phyloP scores from a whole-genome alignment of 2,329 filamentous ascomycete genomes.

The Aureobasidium vineae region DNA sequence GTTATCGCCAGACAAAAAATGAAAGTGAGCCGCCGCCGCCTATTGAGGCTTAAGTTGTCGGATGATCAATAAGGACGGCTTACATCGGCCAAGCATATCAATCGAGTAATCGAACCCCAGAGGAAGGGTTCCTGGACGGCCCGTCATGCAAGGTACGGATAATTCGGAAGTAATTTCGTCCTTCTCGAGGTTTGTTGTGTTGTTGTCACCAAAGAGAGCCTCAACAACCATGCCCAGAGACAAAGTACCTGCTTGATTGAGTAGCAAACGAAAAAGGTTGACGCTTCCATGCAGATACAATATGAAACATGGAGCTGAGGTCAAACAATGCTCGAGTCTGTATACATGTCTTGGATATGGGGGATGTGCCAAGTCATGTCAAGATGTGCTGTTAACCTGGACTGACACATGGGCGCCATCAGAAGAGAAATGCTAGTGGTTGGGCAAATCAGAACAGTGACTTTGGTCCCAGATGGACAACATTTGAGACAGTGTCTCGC shows the following conservation, averaged over 20 bases:
- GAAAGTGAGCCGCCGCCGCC: background rate
- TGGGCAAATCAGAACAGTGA: background rate
- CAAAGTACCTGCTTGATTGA: background rate
- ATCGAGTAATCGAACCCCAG: background rate
- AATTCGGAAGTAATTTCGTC: background rate
- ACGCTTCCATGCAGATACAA: background rate
- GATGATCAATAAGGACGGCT: no score
- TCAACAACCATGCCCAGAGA: background rate
- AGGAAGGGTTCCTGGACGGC: background rate
- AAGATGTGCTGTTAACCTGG: background rate
- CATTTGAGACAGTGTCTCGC: slow-evolving; percentile 21
- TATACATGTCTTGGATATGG: slow-evolving; percentile 2
- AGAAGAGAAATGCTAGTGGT: background rate
- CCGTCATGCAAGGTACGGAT: background rate
- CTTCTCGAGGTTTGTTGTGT: background rate
- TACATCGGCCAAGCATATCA: background rate
- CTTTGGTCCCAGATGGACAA: no score
- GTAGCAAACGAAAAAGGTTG: background rate
- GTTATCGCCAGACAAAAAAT: background rate
- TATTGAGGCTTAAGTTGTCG: background rate
- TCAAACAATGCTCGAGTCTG: slow-evolving; percentile 1
- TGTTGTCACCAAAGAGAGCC: background rate
- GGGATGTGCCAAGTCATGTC: background rate
- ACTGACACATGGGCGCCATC: background rate
- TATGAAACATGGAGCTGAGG: slow-evolving; percentile 3